Conservation (phyloP, 2,329 filamentous ascomycete species). For the Colletotrichum sp. region DNA sequence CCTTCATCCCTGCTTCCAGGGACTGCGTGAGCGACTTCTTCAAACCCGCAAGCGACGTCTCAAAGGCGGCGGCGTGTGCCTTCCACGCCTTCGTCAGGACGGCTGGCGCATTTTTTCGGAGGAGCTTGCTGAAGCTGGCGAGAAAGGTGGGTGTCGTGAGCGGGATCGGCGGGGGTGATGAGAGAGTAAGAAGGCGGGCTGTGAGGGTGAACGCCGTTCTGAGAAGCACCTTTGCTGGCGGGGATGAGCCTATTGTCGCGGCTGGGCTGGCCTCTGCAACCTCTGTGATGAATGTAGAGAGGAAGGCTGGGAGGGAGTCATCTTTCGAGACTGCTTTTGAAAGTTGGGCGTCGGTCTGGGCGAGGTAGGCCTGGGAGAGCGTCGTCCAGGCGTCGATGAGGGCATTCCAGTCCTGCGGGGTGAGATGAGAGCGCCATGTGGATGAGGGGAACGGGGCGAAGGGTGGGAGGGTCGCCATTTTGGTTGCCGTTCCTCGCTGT, state of each 20-base stretch:
- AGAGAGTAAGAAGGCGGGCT: constrained; percentile 55
- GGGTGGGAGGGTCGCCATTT: constrained; percentile 60
- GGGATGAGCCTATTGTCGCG: constrained; percentile 36
- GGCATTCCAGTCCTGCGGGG: constrained; percentile 75
- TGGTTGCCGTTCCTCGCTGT: constrained; percentile 33
- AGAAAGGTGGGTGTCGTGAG: constrained; percentile 73
- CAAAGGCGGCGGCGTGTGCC: constrained; percentile 53
- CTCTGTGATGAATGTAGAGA: constrained; percentile 70
- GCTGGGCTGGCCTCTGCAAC: constrained; percentile 41
- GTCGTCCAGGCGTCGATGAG: constrained; percentile 79
- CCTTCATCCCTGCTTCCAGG: constrained; percentile 65
- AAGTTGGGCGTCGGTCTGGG: constrained; percentile 63
- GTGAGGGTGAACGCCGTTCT: constrained; percentile 70
- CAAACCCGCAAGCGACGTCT: constrained; percentile 59
- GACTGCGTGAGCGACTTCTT: constrained; percentile 68
- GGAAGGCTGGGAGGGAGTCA: constrained; percentile 64
- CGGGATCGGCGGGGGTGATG: constrained; percentile 42
- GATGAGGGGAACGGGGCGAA: constrained; percentile 80
- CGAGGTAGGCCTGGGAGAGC: constrained; percentile 69
- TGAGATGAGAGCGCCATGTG: constrained; percentile 69
- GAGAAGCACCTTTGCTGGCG: constrained; percentile 52
- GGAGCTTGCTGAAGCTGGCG: constrained; percentile 69
- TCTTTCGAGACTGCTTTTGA: constrained; percentile 54
- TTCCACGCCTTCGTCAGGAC: constrained; percentile 57
- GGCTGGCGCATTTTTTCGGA: constrained; percentile 66